Base-by-base conservation (phyloP, 768 basidiomycete species). In the Collybia sp. region DNA sequence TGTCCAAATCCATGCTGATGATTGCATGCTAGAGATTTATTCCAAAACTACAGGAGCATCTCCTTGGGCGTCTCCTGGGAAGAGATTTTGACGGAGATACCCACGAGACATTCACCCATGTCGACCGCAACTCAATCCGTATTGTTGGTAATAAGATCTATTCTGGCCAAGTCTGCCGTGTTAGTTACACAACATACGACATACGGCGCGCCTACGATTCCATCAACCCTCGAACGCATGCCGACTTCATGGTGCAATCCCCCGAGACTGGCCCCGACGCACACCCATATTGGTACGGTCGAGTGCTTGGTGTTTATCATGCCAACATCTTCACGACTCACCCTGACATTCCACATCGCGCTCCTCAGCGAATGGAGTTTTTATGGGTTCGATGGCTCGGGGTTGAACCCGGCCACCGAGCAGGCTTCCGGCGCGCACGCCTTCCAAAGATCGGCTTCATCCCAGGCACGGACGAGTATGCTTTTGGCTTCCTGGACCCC, bases 151-250 rank as follows among this genome's bases (percentile, higher is more conserved):
- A 50, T 46, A 47, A n/a, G 35, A 45, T 61, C 25, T 67, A 51
- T 32, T 18, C 3, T 9, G 61, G 63, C 46, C 57, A 57, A 31
- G 47, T 55, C 10, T 13, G 68, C 3, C 57, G 61, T 0, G 37
- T 71, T 20, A 66, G 68, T 51, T 68, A 67, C 44, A 70, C 67
- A 0, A 64, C 64, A 2, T 72, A 71, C 52, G 64, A 71, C 47
- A 43, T 67, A 25, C 59, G 58, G 5, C 57, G 62, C 0, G 49
- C 51, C 4, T 65, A 71, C 46, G 69, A 74, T 43, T 41, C 53
- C 0, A 51, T 73, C 30, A 66, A 69, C 20, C 52, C 61, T 3
- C 20, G 47, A 0, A 63, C 53, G 0, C 56, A 65, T 11, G 36
- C 58, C 0, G 55, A 70, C 12, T 30, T 73, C 2, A 64, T 58